Conservation (phyloP, 192 early-diverging fungal genomes). For the Bifiguratus adelaidae region DNA sequence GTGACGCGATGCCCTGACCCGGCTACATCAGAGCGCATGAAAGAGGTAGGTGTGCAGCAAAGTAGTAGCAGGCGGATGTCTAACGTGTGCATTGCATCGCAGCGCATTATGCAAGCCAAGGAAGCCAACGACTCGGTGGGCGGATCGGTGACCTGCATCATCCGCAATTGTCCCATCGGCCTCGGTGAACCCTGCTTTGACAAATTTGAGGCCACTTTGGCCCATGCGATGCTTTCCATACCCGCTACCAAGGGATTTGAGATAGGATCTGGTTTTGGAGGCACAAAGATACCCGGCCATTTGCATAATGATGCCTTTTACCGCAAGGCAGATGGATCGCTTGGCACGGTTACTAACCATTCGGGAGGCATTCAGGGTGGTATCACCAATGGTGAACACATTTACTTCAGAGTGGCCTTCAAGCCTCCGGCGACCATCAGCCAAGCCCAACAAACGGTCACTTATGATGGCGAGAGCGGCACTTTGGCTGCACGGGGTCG, state of each 20-base stretch:
- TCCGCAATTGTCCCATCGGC: conserved; percentile 83
- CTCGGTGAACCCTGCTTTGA: conserved; percentile 98
- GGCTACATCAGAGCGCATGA: conserved; percentile 64
- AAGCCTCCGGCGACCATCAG: conserved; percentile 96
- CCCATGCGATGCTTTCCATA: conserved; percentile 98
- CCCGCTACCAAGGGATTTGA: conserved; percentile 99
- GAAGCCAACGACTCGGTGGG: conserved; percentile 88
- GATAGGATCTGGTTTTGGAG: conserved; percentile 86
- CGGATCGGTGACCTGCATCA: conserved; percentile 91
- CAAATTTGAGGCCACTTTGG: conserved; percentile 91
- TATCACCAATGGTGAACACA: conserved; percentile 90
- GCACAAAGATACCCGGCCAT: conserved; percentile 77
- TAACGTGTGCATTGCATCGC: neutral
- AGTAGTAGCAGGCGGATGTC: too few relatives aligned
- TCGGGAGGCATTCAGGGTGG: conserved; percentile 97
- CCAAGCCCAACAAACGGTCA: conserved; percentile 79
- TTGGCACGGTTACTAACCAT: conserved; percentile 88
- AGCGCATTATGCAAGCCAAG: conserved; percentile 71
- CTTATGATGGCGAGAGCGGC: conserved; percentile 74
- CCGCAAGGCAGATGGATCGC: conserved; percentile 35
- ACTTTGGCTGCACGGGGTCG: conserved; percentile 84
- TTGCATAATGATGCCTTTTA: conserved; percentile 93
- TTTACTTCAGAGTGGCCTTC: conserved; percentile 97
- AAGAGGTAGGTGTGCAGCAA: conserved; percentile 40
- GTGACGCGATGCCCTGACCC: conserved; percentile 85